Percentiles rank a stretch among this genome's conserved stretches.
Conservation (phyloP, 768 basidiomycete species). For the Podaxis sp. region DNA sequence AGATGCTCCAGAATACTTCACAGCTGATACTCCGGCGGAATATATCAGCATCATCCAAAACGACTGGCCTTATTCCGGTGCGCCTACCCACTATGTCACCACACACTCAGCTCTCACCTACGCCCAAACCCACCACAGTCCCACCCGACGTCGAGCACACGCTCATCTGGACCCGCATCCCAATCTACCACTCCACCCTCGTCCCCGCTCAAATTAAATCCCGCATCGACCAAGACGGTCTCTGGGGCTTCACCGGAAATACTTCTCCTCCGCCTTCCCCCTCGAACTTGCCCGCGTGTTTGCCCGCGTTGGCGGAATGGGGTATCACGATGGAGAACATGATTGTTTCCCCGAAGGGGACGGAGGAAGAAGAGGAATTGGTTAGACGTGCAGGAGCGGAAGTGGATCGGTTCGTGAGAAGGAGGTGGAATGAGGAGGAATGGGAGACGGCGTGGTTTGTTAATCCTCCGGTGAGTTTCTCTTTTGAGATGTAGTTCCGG, state of each 20-base stretch:
- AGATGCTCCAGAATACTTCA: constrained; percentile 60
- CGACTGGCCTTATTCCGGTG: constrained; percentile 89
- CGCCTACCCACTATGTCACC: constrained; percentile 16
- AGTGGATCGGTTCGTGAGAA: constrained; percentile 61
- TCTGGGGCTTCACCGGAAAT: constrained; percentile 80
- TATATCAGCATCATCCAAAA: constrained; percentile 74
- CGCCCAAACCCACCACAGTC: constrained; percentile 35
- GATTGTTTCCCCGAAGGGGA: constrained; percentile 50
- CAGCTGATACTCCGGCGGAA: constrained; percentile 54
- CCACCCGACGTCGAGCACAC: constrained; percentile 73
- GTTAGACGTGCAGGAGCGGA: constrained; percentile 54
- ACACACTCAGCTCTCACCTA: background rate
- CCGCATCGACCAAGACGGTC: constrained; percentile 70
- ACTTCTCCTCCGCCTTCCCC: constrained; percentile 57
- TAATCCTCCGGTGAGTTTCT: constrained; percentile 72
- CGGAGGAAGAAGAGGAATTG: constrained; percentile 50
- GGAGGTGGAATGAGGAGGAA: constrained; percentile 64
- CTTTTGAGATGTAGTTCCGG: background rate
- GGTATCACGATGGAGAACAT: constrained; percentile 63
- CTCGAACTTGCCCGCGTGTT: constrained; percentile 52
- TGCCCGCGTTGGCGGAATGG: constrained; percentile 72
- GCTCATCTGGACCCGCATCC: constrained; percentile 76
- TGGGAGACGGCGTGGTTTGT: constrained; percentile 95
- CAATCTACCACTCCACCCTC: constrained; percentile 64
- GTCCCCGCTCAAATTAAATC: constrained; percentile 49